Evolutionary conservation across 2,329 filamentous ascomycete species (phyloP), one percentile per base, ranked within the genome.

Genomic region (Pyricularia sp.): DNA sequence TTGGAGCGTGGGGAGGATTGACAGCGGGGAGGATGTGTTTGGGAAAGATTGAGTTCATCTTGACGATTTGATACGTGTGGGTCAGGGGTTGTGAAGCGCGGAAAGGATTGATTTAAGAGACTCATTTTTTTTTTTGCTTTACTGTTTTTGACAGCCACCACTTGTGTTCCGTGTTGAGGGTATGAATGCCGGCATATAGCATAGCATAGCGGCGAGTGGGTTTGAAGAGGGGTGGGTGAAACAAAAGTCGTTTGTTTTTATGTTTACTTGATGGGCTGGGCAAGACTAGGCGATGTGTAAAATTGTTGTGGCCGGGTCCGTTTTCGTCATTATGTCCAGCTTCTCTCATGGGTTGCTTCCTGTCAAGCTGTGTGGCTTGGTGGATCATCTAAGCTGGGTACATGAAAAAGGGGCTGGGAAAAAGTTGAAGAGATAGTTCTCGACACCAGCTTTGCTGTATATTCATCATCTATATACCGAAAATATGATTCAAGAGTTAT

Each of bases 1-100:
- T 71, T 97, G 93, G 94, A 95, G 92, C 77, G 91, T 99, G 66
- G 95, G 95, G 6, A 94, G 91, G 79, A 89, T 97, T 66, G 94
- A 98, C 77, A 81, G 94, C 14, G 82, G 81, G 65, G 90, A 86
- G 10, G 91, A 92, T 69, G 77, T 81, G 7, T 85, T 85, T 76
- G 77, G 79, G 64, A 81, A 81, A 70, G 76, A 80, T 59, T 77
- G 66, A 64, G n/a, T 23, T 61, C 12, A 11, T 61, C 14, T 61
- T 61, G 58, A 61, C 4, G 23, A 12, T 14, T 61, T 12, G 4
- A 25, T 26, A 7, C n/a, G n/a, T 26, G 25, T 26, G 25, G 10
- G 25, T 30, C 10, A n/a, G 64, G n/a, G 14, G 42, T 50, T 50
- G 42, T 65, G 64, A 28, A 17, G n/a, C 10, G 26, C 25, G 64